Evolutionary conservation across 345 rosid genomes (phyloP), one percentile per base, ranked within the genome.

Genomic region (Salix viminalis): DNA sequence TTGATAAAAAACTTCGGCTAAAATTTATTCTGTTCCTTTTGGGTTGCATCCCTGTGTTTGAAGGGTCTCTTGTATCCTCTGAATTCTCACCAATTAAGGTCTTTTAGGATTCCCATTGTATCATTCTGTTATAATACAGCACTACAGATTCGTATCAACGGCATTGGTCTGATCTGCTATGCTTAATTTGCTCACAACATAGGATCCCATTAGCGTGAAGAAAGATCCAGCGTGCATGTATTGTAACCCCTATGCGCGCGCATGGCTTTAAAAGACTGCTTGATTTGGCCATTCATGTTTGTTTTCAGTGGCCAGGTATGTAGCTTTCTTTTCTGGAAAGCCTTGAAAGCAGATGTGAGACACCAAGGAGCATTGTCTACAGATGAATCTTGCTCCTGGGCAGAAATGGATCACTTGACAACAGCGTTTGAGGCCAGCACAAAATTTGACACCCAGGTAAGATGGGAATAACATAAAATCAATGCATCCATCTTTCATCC

Each of bases 1-100:
- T 76, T 94, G 85, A 87, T 65, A 46, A 62, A 18, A 30, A 21
- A 23, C 8, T 34, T 48, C 86, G 1, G 2, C 11, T 4, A 36
- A n/a, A 26, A 6, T 26, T n/a, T 73, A 13, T 42, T 39, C 14
- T 26, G 0, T 28, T 18, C 37, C 0, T 21, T 21, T 41, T 15
- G 0, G 26, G 16, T 58, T 32, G 5, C 14, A 28, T 5, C 28
- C n/a, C 60, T 14, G 4, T 50, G 37, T 23, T 72, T 18, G 19
- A 52, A 52, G 6, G 23, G 21, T 36, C 7, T 56, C 66, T 19
- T 72, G 15, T 36, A 23, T 36, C 30, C n/a, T 37, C 6, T 72
- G 73, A 19, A 46, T 19, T 70, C 13, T 50, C 71, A 4, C 19
- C 39, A 52, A 30, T 30, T 7, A 28, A 32, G 30, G 36, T 28